These are phyloP conservation scores for Pyrenochaeta sp. DNA, from an alignment of 2,329 filamentous ascomycete genomes.

Conservation along the genomic window DNA sequence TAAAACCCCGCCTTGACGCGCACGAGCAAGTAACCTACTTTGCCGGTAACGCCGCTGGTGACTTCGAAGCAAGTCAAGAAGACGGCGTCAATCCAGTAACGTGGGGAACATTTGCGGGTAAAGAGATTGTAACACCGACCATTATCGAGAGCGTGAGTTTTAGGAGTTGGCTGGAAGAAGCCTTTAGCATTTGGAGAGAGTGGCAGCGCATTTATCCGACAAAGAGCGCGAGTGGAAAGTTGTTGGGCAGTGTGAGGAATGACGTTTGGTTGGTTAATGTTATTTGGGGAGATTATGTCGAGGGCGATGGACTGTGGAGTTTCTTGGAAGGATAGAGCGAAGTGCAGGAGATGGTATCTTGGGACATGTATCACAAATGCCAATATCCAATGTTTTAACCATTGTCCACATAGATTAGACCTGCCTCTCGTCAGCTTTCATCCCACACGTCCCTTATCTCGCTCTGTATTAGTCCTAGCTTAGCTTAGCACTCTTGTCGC, in stretches of 20 bases:
- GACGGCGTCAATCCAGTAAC: slow-evolving; percentile 90
- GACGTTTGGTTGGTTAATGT: slow-evolving; percentile 91
- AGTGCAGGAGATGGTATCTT: not conserved
- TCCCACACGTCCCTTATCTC: too few relatives aligned
- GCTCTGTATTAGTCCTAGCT: too few relatives aligned
- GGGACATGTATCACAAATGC: too few relatives aligned
- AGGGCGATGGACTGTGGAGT: slow-evolving; percentile 76
- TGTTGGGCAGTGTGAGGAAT: slow-evolving; percentile 72
- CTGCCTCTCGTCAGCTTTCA: too few relatives aligned
- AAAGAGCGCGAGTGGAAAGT: slow-evolving; percentile 72
- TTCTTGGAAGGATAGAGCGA: slow-evolving; percentile 55
- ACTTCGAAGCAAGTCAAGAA: slow-evolving; percentile 73
- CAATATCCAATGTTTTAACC: too few relatives aligned
- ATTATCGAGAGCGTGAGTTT: slow-evolving; percentile 97
- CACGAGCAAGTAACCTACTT: slow-evolving; percentile 83
- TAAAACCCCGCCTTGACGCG: slow-evolving; percentile 72
- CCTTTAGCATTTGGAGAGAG: slow-evolving; percentile 93
- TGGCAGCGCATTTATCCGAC: slow-evolving; percentile 90
- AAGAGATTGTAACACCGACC: slow-evolving; percentile 94
- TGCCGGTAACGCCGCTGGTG: slow-evolving; percentile 79
- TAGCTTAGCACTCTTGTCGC: too few relatives aligned
- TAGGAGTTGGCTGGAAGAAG: slow-evolving; percentile 92
- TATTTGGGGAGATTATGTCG: slow-evolving; percentile 81
- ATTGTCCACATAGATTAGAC: too few relatives aligned
- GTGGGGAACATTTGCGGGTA: slow-evolving; percentile 94